phyloP scores from a whole-genome alignment of 1,139 yeast genomes.

The Protomyces pachydermus region DNA sequence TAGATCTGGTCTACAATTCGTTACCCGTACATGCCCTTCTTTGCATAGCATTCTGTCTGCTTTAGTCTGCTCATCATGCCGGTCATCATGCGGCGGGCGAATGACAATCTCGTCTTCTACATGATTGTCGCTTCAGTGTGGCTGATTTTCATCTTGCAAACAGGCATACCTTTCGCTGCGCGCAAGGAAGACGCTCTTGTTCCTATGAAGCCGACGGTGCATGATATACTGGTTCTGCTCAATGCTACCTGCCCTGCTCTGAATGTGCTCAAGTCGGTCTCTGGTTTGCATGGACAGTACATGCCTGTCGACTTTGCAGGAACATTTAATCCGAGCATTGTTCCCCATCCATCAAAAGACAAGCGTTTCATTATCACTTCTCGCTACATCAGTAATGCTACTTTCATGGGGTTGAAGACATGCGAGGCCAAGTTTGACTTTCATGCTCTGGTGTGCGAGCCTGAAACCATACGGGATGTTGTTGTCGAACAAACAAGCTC shows the following conservation, averaged over 20 bases:
- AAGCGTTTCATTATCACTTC: constrained; percentile 10
- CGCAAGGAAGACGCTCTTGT: not conserved
- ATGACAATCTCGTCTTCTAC: not conserved
- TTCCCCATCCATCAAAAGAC: constrained; percentile 15
- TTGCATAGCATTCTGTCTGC: not conserved
- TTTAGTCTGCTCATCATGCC: not conserved
- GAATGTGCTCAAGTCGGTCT: not conserved
- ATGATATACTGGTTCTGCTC: not conserved
- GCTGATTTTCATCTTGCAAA: not conserved
- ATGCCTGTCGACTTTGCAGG: constrained; percentile 3
- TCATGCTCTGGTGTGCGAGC: constrained; percentile 1
- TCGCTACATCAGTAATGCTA: constrained; percentile 1
- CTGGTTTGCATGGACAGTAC: not conserved
- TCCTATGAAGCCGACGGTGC: not conserved
- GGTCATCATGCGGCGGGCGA: not conserved
- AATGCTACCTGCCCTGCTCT: not conserved
- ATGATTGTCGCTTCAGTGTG: not conserved
- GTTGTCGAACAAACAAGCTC: constrained; percentile 6
- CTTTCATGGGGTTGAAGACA: constrained; percentile 3
- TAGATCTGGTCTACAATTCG: not conserved
- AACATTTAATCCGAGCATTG: constrained; percentile 13
- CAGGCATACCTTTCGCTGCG: not conserved
- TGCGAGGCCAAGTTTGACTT: constrained; percentile 7
- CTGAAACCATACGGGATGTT: not conserved
- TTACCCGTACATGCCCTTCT: not conserved